A percentile compares a stretch with the other conserved stretches of the same genome.
Conservation (phyloP, 2,329 filamentous ascomycete species). For the Nigrospora osmanthi region DNA sequence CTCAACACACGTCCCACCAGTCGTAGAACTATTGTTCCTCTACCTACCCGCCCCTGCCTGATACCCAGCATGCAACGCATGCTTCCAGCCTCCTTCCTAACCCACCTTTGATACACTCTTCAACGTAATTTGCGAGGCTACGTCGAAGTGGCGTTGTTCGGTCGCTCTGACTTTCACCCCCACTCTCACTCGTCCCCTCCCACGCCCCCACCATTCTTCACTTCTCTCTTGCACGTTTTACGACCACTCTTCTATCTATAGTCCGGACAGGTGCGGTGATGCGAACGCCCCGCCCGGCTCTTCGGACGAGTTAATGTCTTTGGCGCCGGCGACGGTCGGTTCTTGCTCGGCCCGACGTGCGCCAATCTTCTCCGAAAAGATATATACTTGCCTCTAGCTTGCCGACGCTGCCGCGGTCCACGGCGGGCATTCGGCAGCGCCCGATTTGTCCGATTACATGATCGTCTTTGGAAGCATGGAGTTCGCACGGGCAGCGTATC, state of each 20-base stretch:
- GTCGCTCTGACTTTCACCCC: constrained; percentile 19
- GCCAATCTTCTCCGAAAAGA: too few relatives aligned
- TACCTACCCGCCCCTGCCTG: constrained; percentile 25
- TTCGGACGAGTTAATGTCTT: too few relatives aligned
- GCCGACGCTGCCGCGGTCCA: too few relatives aligned
- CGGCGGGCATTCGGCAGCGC: too few relatives aligned
- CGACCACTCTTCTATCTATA: constrained; percentile 1
- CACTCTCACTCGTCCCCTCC: constrained; percentile 6
- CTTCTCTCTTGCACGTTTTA: constrained; percentile 5
- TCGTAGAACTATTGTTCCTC: constrained; percentile 38
- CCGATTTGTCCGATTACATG: too few relatives aligned
- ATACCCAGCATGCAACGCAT: constrained; percentile 55
- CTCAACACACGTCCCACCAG: constrained; percentile 75
- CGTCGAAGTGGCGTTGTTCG: constrained; percentile 36
- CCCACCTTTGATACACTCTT: constrained; percentile 16
- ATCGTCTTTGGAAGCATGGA: too few relatives aligned
- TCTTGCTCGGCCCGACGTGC: too few relatives aligned
- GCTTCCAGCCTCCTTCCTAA: constrained; percentile 27
- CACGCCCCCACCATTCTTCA: constrained; percentile 7
- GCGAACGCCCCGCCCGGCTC: too few relatives aligned
- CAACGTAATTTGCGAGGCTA: constrained; percentile 30
- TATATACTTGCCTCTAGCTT: too few relatives aligned
- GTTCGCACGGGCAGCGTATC: too few relatives aligned
- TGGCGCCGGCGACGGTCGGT: too few relatives aligned
- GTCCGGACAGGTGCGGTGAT: not conserved